Evolutionary conservation across 163 green algal genomes (phyloP), one percentile per base, ranked within the genome.

Genomic region (Scenedesmus sp.): DNA sequence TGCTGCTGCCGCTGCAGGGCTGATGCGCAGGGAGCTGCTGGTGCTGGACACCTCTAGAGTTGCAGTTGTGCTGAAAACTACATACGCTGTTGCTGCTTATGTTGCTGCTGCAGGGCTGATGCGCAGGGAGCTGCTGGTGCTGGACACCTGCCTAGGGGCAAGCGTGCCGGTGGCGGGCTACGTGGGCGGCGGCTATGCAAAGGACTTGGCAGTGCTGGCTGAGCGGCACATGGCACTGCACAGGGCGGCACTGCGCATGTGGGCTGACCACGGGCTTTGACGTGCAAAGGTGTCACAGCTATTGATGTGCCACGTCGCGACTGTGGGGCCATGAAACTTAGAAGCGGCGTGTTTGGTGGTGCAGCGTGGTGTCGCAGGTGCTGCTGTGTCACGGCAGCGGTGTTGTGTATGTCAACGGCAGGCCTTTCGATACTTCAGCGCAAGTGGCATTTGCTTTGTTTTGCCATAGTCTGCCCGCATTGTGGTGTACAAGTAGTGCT

Each of bases 171-270:
- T 98, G 70, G 97, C 96, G 16, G 96, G 96, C 16, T 96, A 96
- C 62, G 95, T 98, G 56, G 97, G 97, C 16, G 97, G 97, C 7
- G 97, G 97, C 0, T 99, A 99, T 76, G 92, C 94, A 10, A 79
- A 90, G 10, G 93, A 98, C 88, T 86, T 99, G 56, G 88, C 94
- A 54, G 92, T 96, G 76, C 92, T 99, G 66, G 97, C 96, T 12
- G 73, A 94, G 4, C 88, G 97, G 1, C 97, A 99, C 92, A 93
- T 93, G 59, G 82, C 87, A 64, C 92, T 99, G 93, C 96, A 98
- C 79, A 64, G 86, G 4, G 96, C 96, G 0, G 97, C 95, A 1
- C 59, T 88, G n/a, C 77, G 95, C 70, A 92, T 98, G 87, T 98
- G 95, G 96, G 0, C 62, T 0, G 92, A 95, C 4, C 86, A 96